These are phyloP conservation scores for Phoenix roebelenii DNA, from an alignment of 176 grass and related monocot genomes.

Conservation along the genomic window DNA sequence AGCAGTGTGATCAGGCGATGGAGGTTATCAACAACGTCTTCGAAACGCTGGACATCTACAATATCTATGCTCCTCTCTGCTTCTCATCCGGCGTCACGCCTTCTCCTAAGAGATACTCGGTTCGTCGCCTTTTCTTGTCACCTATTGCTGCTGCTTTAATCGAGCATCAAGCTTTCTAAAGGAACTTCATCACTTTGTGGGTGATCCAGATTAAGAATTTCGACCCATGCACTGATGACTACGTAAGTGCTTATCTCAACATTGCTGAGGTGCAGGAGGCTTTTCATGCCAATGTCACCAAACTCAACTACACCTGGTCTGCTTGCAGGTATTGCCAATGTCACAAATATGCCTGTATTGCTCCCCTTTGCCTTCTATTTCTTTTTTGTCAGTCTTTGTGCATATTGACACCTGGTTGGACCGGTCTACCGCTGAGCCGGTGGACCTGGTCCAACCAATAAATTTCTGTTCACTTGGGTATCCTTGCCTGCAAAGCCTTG, in stretches of 20 bases:
- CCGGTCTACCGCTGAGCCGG: too few species aligned
- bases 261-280: slow-evolving; percentile 54
- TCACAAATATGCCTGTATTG: too few species aligned
- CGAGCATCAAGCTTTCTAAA: not conserved
- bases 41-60: slow-evolving; percentile 57
- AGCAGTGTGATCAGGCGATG: slow-evolving; percentile 20
- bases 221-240: slow-evolving; percentile 66
- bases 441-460: too few species aligned
- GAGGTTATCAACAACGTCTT: not conserved
- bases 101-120: slow-evolving; percentile 41
- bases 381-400: too few species aligned
- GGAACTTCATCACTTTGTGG: too few species aligned
- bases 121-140: slow-evolving; percentile 19
- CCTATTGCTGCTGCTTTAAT: not conserved
- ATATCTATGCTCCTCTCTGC: slow-evolving; percentile 87
- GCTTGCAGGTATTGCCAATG: slow-evolving; percentile 48
- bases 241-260: slow-evolving; percentile 80
- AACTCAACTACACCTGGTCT: slow-evolving; percentile 55
- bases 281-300: slow-evolving; percentile 75
- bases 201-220: slow-evolving; percentile 55
- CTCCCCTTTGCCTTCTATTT: too few species aligned
- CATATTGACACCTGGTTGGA: too few species aligned
- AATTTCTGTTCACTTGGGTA: too few species aligned
- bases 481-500: too few species aligned
- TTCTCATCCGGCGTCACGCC: slow-evolving; percentile 12